These are phyloP conservation scores for Punica granatum DNA, from an alignment of 345 rosid species.

Conservation along the genomic window DNA sequence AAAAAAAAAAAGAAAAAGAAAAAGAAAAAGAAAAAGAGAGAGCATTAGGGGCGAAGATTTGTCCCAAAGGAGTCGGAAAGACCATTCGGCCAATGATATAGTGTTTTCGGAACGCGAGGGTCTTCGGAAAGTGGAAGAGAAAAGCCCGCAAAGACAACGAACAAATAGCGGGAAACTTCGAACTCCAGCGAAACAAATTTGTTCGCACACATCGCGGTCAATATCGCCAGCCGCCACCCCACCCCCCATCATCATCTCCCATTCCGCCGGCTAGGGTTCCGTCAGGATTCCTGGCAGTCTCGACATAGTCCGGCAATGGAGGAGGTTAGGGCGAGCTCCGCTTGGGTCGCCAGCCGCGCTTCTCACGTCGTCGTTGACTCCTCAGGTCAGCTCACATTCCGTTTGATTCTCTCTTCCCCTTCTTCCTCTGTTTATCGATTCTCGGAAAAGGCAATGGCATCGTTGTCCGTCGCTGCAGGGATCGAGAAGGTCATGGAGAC, in stretches of 20 bases:
- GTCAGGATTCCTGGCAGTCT: background rate
- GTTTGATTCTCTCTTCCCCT: background rate
- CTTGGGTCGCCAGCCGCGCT: constrained; percentile 56
- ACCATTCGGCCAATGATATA: background rate
- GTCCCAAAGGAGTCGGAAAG: background rate
- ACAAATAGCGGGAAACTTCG: constrained; percentile 33
- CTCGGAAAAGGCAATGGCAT: background rate
- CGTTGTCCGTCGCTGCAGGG: constrained; percentile 24
- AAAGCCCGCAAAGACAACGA: background rate
- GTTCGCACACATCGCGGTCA: background rate
- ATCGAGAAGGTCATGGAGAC: constrained; percentile 55
- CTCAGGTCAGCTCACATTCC: constrained; percentile 23
- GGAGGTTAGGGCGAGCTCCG: constrained; percentile 48
- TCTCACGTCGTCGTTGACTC: constrained; percentile 51
- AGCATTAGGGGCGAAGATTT: too few relatives aligned
- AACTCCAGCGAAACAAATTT: constrained; percentile 1
- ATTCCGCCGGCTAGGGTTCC: constrained; percentile 1
- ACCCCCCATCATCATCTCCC: background rate
- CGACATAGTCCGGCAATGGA: background rate
- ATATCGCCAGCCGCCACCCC: background rate
- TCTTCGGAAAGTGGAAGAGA: background rate
- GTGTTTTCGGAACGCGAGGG: background rate
- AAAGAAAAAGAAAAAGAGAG: too few relatives aligned
- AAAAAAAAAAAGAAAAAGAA: too few relatives aligned
- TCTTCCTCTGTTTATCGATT: background rate